Evolutionary conservation across 2,329 filamentous ascomycete genomes (phyloP).

Genomic region (Sarocladiaceae sp.): DNA sequence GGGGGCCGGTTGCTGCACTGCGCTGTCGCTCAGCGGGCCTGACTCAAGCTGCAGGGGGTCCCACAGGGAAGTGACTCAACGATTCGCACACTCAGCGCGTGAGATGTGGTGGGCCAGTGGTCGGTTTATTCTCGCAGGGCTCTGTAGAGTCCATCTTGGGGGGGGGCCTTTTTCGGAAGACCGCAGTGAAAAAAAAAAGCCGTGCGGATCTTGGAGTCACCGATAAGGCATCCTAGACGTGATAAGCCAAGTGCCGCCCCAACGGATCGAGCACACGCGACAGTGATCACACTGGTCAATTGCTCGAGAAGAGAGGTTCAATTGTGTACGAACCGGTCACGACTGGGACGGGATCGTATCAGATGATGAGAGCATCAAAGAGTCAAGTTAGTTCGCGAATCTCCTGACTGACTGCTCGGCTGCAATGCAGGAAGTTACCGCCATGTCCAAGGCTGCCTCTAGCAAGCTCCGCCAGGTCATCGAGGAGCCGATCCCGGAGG

Average conservation of each 20-base stretch:
- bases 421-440: no score
- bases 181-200: constrained; percentile 3
- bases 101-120: no score
- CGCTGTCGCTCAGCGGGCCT: constrained; percentile 5
- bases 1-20: no score
- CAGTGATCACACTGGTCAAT: no score
- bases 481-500: constrained; percentile 6
- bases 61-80: not conserved
- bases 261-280: constrained; percentile 4
- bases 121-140: no score
- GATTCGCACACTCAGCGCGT: not conserved
- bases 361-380: no score
- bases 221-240: not conserved
- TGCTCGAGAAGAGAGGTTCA: no score
- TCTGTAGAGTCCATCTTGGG: not conserved
- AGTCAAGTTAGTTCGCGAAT: no score
- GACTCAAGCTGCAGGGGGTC: not conserved
- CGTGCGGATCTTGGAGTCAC: not conserved
- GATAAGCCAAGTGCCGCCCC: constrained; percentile 3
- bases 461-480: no score
- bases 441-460: no score
- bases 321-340: no score
- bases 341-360: no score
- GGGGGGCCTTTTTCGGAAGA: not conserved
- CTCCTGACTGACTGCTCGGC: not conserved